Conservation (phyloP, 2,329 filamentous ascomycete species). For the Cyanodermella asteris region DNA sequence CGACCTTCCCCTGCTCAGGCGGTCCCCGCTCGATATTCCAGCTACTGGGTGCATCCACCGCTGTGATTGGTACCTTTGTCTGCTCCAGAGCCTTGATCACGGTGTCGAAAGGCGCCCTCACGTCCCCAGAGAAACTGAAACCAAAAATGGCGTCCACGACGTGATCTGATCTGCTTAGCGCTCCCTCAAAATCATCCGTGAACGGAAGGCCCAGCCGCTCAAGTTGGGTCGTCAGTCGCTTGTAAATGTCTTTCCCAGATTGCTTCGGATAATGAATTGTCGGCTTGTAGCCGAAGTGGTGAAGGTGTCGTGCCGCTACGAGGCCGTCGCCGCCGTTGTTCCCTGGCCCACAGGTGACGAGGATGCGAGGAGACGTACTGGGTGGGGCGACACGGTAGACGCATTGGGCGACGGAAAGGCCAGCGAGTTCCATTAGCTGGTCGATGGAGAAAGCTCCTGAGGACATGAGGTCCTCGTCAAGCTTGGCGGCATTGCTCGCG, state of each 20-base stretch:
- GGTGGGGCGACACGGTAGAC: conserved; percentile 71
- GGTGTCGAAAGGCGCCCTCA: conserved; percentile 73
- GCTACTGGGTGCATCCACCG: conserved; percentile 80
- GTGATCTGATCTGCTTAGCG: conserved; percentile 50
- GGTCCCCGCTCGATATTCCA: conserved; percentile 86
- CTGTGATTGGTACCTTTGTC: conserved; percentile 54
- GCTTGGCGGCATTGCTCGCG: conserved; percentile 65
- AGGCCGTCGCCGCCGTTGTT: conserved; percentile 74
- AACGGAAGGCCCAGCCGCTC: conserved; percentile 67
- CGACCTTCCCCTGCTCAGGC: conserved; percentile 51
- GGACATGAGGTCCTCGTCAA: conserved; percentile 87
- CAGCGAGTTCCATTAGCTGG: conserved; percentile 92
- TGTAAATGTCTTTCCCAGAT: conserved; percentile 70
- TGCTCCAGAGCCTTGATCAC: conserved; percentile 60
- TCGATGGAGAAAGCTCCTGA: conserved; percentile 75
- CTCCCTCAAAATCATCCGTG: conserved; percentile 51
- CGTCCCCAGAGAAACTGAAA: conserved; percentile 84
- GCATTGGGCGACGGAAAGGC: conserved; percentile 66
- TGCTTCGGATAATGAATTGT: conserved; percentile 85
- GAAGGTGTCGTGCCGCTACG: conserved; percentile 77
- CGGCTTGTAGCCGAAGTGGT: conserved; percentile 77
- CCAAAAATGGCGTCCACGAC: conserved; percentile 87
- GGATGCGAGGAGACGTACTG: conserved; percentile 44
- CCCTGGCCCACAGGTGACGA: conserved; percentile 77
- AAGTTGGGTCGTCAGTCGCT: conserved; percentile 70